phyloP scores from a whole-genome alignment of 2,329 filamentous ascomycete genomes.

The Neonectria punicea region DNA sequence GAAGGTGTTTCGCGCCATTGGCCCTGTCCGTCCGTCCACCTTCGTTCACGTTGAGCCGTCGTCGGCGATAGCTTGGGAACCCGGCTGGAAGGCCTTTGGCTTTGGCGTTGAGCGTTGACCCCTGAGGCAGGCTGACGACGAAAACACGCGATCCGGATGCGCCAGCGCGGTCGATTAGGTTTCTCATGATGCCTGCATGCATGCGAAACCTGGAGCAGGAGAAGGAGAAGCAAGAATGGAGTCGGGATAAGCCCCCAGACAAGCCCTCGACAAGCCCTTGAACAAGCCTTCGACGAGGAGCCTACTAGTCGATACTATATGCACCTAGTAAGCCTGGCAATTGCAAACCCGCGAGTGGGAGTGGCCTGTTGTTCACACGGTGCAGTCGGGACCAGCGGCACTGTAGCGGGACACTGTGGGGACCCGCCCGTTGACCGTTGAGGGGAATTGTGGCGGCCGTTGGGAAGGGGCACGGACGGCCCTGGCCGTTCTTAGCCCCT shows the following conservation, averaged over 20 bases:
- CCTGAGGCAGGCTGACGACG: slow-evolving; percentile 39
- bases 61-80: slow-evolving; percentile 25
- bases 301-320: not conserved
- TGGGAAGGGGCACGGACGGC: slow-evolving; percentile 44
- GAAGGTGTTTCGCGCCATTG: slow-evolving; percentile 26
- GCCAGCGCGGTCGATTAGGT: slow-evolving; percentile 42
- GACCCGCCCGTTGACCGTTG: slow-evolving; percentile 35
- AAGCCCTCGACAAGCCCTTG: not conserved
- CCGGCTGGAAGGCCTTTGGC: slow-evolving; percentile 20
- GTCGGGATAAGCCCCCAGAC: not conserved
- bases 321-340: not conserved
- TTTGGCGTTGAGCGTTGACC: slow-evolving; percentile 24
- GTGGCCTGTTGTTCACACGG: slow-evolving; percentile 30
- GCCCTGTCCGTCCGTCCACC: not conserved
- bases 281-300: not conserved
- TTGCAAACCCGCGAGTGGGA: slow-evolving; percentile 11
- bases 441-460: slow-evolving; percentile 41
- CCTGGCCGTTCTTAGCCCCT: slow-evolving; percentile 37
- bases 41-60: slow-evolving; percentile 3
- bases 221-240: slow-evolving; percentile 27
- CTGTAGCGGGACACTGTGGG: slow-evolving; percentile 36
- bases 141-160: slow-evolving; percentile 43
- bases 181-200: slow-evolving; percentile 38
- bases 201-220: slow-evolving; percentile 43
- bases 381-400: slow-evolving; percentile 19